Evolutionary conservation across 805 yeast genomes (phyloP), one percentile per base, ranked within the genome.

Genomic region (Pichia ethanolica): DNA sequence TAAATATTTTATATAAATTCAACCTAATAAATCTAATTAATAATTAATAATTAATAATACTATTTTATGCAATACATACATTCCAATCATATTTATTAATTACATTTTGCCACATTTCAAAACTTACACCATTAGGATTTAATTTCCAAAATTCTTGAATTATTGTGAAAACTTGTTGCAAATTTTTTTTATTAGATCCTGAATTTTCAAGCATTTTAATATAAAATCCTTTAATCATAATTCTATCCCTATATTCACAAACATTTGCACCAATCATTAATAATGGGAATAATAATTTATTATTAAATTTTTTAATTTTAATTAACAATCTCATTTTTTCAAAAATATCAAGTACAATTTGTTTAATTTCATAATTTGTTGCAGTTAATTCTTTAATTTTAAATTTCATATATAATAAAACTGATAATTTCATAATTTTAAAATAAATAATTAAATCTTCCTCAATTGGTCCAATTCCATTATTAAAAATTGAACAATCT

Each of bases 191-290:
- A 35, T 42, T 35, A 11, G 32, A 45, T 27, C 43, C 43, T 8
- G 52, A 39, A 7, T 44, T 47, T 30, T 48, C 39, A 10, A 27
- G n/a, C 44, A 52, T 43, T 13, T 40, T 41, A 11, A 52, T 26
- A 41, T 59, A 60, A 14, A 60, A 45, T n/a, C 44, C 49, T 33
- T 54, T 50, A 14, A 58, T 49, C 46, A 54, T 56, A 9, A 55
- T 14, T n/a, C 59, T 52, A 47, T 60, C 64, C n/a, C 61, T 47
- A 12, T 48, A 32, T 42, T 60, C 64, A 28, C 56, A 59, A 20
- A 62, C 62, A 5, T 59, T 58, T 2, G 62, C 63, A 3, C 63
- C 64, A 3, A 55, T 51, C 5, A 60, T 55, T 4, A 60, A 44
- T 12, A 60, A 45, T 4, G 64, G 57, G 40, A 60, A 59, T 5